These are phyloP conservation scores for Phtheirospermum japonicum DNA, from an alignment of 257 asterid species.

Conservation along the genomic window DNA sequence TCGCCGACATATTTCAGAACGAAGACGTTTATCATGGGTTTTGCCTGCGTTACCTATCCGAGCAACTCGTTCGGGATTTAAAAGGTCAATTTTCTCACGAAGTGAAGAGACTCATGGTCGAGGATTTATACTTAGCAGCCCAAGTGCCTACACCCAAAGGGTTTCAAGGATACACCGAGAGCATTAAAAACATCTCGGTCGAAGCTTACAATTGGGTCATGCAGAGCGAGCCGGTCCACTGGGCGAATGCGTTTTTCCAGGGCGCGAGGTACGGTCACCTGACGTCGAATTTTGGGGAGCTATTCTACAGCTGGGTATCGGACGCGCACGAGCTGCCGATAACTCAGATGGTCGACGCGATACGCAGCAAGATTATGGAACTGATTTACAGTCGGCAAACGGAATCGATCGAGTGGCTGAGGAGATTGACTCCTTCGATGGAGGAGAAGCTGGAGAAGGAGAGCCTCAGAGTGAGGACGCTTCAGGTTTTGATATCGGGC, in stretches of 20 bases:
- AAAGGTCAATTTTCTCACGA: constrained; percentile 84
- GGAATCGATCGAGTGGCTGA: constrained; percentile 64
- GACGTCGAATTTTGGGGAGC: constrained; percentile 79
- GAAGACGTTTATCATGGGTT: constrained; percentile 78
- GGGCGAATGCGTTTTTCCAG: constrained; percentile 83
- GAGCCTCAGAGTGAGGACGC: constrained; percentile 46
- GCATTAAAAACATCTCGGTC: constrained; percentile 66
- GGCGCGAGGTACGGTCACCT: constrained; percentile 83
- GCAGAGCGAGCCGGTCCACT: constrained; percentile 86
- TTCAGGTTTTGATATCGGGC: constrained; percentile 40
- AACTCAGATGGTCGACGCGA: constrained; percentile 86
- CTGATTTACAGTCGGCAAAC: constrained; percentile 52
- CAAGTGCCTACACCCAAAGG: constrained; percentile 61
- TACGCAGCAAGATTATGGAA: constrained; percentile 68
- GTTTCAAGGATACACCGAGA: constrained; percentile 67
- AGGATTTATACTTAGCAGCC: constrained; percentile 74
- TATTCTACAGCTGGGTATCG: constrained; percentile 79
- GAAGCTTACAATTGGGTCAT: constrained; percentile 86
- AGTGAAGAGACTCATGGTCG: constrained; percentile 80
- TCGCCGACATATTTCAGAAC: constrained; percentile 59
- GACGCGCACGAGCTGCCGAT: constrained; percentile 93
- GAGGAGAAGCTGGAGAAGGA: constrained; percentile 78
- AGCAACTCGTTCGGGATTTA: constrained; percentile 75
- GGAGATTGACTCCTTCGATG: constrained; percentile 75
- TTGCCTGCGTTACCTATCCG: constrained; percentile 77